phyloP scores from a whole-genome alignment of 2,329 filamentous ascomycete species.

The Penicillium sp. region DNA sequence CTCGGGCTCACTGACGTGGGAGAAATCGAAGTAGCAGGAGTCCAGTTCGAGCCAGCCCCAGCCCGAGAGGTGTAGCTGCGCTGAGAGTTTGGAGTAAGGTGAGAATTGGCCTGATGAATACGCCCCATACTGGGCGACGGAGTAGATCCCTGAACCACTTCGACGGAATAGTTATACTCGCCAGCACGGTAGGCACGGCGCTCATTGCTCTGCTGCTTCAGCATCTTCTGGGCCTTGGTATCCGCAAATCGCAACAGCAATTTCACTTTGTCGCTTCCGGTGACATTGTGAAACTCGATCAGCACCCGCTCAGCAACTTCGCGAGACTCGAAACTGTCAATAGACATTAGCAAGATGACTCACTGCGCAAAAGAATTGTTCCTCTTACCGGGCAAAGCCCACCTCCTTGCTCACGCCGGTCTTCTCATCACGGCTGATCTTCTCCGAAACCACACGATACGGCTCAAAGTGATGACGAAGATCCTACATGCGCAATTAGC shows the following conservation, averaged over 20 bases:
- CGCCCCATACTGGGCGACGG: constrained; percentile 42
- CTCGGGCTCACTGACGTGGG: constrained; percentile 38
- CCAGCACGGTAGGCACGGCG: constrained; percentile 92
- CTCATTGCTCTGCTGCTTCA: constrained; percentile 93
- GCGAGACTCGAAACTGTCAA: constrained; percentile 72
- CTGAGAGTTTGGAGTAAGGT: constrained; percentile 41
- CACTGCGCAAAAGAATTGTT: constrained; percentile 5
- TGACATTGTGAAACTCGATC: constrained; percentile 72
- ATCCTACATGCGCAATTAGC: constrained; percentile 60
- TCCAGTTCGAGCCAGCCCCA: constrained; percentile 41
- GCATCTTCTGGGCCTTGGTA: constrained; percentile 89
- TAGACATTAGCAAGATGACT: constrained; percentile 9
- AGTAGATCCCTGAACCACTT: constrained; percentile 42
- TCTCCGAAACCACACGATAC: constrained; percentile 74
- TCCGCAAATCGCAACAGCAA: constrained; percentile 96
- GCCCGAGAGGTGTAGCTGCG: constrained; percentile 41
- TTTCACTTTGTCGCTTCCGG: constrained; percentile 72
- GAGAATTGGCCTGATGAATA: constrained; percentile 36
- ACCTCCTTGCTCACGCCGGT: constrained; percentile 88
- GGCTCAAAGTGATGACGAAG: constrained; percentile 58
- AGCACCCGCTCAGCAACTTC: constrained; percentile 89
- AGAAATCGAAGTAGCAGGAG: constrained; percentile 46
- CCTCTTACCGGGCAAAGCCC: constrained; percentile 78
- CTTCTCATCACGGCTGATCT: constrained; percentile 85
- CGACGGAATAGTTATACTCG: constrained; percentile 68